Percentiles rank a stretch among this genome's conserved stretches.
Conservation (phyloP, 2,329 filamentous ascomycete species). For the Neofusicoccum laricinum region DNA sequence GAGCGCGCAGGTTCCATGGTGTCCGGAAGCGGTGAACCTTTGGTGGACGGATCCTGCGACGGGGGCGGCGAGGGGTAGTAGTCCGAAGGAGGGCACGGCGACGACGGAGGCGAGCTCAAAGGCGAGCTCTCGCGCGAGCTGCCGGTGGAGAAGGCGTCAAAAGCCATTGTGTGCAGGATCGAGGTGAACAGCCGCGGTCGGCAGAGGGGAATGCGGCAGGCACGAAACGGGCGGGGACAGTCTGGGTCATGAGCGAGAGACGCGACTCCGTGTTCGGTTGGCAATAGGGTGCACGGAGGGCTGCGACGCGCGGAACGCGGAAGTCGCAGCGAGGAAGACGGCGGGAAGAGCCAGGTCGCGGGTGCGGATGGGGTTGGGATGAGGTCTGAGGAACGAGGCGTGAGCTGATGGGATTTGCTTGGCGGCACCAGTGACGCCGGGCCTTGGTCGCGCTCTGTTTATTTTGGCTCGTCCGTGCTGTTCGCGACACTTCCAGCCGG, state of each 20-base stretch:
- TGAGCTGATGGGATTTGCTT: slow-evolving; percentile 16
- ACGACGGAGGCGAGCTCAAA: slow-evolving; percentile 41
- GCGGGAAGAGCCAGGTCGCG: slow-evolving; percentile 3
- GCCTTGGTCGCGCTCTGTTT: slow-evolving; percentile 11
- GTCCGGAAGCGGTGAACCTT: slow-evolving; percentile 45
- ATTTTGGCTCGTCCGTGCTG: slow-evolving; percentile 12
- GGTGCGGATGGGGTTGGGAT: slow-evolving; percentile 4
- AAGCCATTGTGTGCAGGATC: slow-evolving; percentile 29
- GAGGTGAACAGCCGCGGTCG: slow-evolving; percentile 10
- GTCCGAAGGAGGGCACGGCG: slow-evolving; percentile 31
- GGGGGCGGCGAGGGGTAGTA: slow-evolving; percentile 40
- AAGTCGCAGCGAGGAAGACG: not conserved
- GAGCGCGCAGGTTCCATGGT: slow-evolving; percentile 36
- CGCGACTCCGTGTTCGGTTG: not conserved
- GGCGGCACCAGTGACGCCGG: slow-evolving; percentile 15
- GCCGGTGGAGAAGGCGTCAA: slow-evolving; percentile 22
- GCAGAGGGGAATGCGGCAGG: slow-evolving; percentile 17
- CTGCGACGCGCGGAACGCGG: slow-evolving; percentile 2
- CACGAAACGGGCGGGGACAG: slow-evolving; percentile 17
- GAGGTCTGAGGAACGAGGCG: slow-evolving; percentile 12
- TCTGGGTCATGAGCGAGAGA: slow-evolving; percentile 15
- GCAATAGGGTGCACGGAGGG: not conserved
- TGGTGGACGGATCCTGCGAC: slow-evolving; percentile 46
- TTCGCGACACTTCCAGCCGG: slow-evolving; percentile 1
- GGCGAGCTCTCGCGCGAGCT: slow-evolving; percentile 28